These are phyloP conservation scores for Limnanthes douglasii DNA, from an alignment of 345 rosid species.

Conservation along the genomic window DNA sequence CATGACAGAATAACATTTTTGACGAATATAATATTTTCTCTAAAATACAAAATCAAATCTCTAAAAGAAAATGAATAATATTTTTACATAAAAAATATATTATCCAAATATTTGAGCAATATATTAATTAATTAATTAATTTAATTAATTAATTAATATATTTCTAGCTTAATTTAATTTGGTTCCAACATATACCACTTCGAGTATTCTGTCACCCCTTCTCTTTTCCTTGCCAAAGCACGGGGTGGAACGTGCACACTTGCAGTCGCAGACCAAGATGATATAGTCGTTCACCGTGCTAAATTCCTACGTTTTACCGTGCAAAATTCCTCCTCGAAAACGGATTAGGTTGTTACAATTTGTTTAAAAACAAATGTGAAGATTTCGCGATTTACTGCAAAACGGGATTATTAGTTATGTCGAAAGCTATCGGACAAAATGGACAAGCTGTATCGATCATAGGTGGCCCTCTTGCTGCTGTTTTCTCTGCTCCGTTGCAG, in stretches of 20 bases:
- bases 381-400: constrained; percentile 79
- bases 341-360: constrained; percentile 77
- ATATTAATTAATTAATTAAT: no score
- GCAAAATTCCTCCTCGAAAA: constrained; percentile 66
- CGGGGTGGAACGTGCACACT: constrained; percentile 93
- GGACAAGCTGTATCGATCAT: constrained; percentile 70
- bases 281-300: constrained; percentile 36
- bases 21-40: no score
- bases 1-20: no score
- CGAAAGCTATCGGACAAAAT: constrained; percentile 58
- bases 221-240: constrained; percentile 69
- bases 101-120: no score
- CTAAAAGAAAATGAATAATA: no score
- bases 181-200: constrained; percentile 81
- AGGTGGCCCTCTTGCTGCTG: constrained; percentile 77
- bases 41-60: no score
- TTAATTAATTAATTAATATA: no score
- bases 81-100: no score
- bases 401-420: constrained; percentile 56
- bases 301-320: no score
- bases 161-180: no score
- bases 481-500: constrained; percentile 50
- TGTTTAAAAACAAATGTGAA: constrained; percentile 77
- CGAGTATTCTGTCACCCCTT: constrained; percentile 59
- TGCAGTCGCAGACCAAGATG: constrained; percentile 42